phyloP scores from a whole-genome alignment of 495 filamentous ascomycete genomes.

The Penicillium psychrofluorescens region DNA sequence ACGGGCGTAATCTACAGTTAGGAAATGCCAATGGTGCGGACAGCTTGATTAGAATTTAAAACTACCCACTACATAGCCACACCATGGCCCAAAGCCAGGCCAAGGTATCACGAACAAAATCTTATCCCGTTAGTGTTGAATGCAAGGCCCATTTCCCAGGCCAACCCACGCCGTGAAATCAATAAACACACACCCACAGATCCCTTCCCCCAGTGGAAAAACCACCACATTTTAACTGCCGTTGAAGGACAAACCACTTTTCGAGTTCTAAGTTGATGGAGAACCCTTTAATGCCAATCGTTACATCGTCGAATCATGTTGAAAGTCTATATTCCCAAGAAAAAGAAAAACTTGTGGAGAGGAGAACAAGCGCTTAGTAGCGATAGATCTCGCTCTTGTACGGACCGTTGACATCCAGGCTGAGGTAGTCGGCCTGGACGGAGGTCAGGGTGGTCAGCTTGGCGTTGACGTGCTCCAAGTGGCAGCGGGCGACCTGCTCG shows the following conservation, averaged over 20 bases:
- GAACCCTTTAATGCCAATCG: constrained; percentile 43
- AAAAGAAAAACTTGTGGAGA: constrained; percentile 19
- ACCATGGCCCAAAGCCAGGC: constrained; percentile 4
- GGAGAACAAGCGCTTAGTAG: constrained; percentile 40
- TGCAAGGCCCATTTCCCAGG: constrained; percentile 37
- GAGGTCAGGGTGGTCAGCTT: constrained; percentile 79
- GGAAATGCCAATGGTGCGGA: too few relatives aligned
- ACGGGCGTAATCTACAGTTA: too few relatives aligned
- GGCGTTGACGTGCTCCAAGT: constrained; percentile 90
- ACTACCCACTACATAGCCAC: neutral
- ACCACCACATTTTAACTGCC: neutral
- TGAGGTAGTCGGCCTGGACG: constrained; percentile 91
- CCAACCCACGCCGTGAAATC: constrained; percentile 29
- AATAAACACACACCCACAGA: constrained; percentile 24
- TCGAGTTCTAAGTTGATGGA: constrained; percentile 43
- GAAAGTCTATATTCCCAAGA: constrained; percentile 41
- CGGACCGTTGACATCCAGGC: constrained; percentile 74
- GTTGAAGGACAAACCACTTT: constrained; percentile 26
- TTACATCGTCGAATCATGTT: constrained; percentile 60
- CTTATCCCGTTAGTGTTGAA: constrained; percentile 40
- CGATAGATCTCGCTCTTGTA: constrained; percentile 82
- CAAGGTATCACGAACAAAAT: constrained; percentile 23
- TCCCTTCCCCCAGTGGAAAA: constrained; percentile 27
- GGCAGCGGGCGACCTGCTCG: constrained; percentile 92
- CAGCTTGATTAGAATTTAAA: too few relatives aligned